Evolutionary conservation across 305 asterid species (phyloP), one percentile per base, ranked within the genome.

Genomic region (Stenogyne calaminthoides): DNA sequence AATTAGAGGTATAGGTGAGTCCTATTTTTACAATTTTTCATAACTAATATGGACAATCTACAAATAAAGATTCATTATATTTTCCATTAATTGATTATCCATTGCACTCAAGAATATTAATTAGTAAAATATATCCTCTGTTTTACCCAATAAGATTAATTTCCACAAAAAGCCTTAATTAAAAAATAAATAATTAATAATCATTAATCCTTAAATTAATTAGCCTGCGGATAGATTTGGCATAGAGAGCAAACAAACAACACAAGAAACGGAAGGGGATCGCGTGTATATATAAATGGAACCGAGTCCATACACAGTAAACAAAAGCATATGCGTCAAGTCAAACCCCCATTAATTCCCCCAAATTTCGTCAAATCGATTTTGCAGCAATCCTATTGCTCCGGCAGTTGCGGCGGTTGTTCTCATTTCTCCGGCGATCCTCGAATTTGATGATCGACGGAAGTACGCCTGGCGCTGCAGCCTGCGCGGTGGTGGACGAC

Each of bases 401-500:
- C 77, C 81, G 42, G 20, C 7, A 64, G 69, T 77, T 70, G 46
- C 75, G 76, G 39, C 22, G 54, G 81, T 71, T 51, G 73, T 39
- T 52, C 16, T 75, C 83, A 70, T 72, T 78, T 62, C 29, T 63
- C 84, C 77, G 77, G 67, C 75, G 86, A 84, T 82, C 80, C 64
- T 9, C 6, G 36, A 54, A 66, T 73, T 81, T 82, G 84, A 85
- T 83, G 89, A 83, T 85, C 84, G 80, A 74, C 57, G 66, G 74
- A 34, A 70, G 70, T 37, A 27, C 64, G 70, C 73, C 69, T 65
- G 79, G 20, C 77, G 57, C 82, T 83, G 72, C 89, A 85, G 82
- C 84, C 81, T 68, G 70, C 72, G 83, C 81, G 83, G 81, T 80
- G 86, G 85, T 73, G 84, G 69, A 58, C 81, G 87, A 64, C 74